These are phyloP conservation scores for Manihot esculenta DNA, from an alignment of 441 rosid genomes.

Conservation along the genomic window DNA sequence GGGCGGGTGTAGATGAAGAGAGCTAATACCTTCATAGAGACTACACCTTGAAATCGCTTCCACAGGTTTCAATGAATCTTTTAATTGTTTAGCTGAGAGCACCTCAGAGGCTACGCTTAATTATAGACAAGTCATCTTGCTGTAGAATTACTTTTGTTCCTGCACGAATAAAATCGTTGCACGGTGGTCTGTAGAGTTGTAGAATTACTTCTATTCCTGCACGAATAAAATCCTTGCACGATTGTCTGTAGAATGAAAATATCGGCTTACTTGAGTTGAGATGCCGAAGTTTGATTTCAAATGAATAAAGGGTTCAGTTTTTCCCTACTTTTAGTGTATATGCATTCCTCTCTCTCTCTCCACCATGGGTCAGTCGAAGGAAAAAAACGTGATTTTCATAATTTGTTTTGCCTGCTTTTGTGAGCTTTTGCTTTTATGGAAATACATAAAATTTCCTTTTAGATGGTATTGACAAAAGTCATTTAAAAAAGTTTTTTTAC, in stretches of 20 bases:
- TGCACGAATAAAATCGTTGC: background rate
- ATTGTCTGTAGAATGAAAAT: background rate
- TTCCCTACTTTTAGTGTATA: no score
- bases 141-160: background rate
- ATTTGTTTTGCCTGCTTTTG: no score
- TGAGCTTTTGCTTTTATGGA: no score
- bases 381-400: no score
- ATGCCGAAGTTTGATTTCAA: no score
- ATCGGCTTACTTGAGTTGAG: background rate
- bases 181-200: background rate
- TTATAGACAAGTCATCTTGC: background rate
- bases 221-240: background rate
- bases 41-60: background rate
- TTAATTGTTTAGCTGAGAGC: background rate
- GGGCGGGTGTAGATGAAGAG: constrained; percentile 52
- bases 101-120: background rate
- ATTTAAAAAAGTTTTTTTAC: no score
- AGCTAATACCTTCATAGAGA: background rate
- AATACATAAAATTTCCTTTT: no score
- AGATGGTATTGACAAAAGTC: no score
- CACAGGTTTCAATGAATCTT: background rate
- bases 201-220: no score
- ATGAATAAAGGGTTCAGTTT: no score
- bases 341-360: no score
- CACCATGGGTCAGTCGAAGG: no score